Evolutionary conservation across 2,329 filamentous ascomycete genomes (phyloP).

Genomic region (Sporothrix brunneoviolacea): DNA sequence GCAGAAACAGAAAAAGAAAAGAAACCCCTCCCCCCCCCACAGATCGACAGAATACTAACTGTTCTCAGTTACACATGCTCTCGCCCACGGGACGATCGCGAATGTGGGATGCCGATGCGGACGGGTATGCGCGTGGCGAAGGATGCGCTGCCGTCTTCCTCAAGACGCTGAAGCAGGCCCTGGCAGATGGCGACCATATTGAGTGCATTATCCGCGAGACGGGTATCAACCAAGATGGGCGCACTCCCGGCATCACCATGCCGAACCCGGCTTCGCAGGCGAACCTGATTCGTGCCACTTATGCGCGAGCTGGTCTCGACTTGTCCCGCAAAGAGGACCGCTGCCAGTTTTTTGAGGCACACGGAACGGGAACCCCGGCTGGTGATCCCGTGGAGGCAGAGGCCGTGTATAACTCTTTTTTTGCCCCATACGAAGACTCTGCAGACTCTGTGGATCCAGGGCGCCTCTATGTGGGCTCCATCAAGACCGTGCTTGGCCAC

Average conservation of each 20-base stretch:
- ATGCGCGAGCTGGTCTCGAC: slow-evolving; percentile 36
- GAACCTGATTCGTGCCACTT: slow-evolving; percentile 37
- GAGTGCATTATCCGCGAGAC: slow-evolving; percentile 42
- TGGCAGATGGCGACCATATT: slow-evolving; percentile 43
- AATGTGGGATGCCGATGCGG: slow-evolving; percentile 43
- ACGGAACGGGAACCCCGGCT: slow-evolving; percentile 31
- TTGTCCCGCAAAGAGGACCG: slow-evolving; percentile 25
- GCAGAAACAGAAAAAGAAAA: neutral
- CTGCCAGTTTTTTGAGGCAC: slow-evolving; percentile 42
- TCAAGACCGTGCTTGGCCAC: slow-evolving; percentile 43
- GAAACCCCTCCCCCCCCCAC: neutral
- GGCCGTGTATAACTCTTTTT: slow-evolving; percentile 38
- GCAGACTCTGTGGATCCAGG: neutral
- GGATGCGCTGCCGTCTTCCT: slow-evolving; percentile 44
- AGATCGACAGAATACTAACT: neutral
- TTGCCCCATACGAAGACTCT: slow-evolving; percentile 19
- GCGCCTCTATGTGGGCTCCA: slow-evolving; percentile 32
- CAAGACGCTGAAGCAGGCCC: slow-evolving; percentile 43
- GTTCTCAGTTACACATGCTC: slow-evolving; percentile 33
- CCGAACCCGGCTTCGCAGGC: slow-evolving; percentile 42
- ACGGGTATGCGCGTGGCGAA: slow-evolving; percentile 55
- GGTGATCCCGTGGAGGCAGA: slow-evolving; percentile 32
- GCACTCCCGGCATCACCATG: slow-evolving; percentile 47
- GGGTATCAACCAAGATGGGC: slow-evolving; percentile 44
- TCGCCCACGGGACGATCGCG: slow-evolving; percentile 37